Base-by-base conservation (phyloP, 441 rosid genomes). In the Arabidopsis hybrid region DNA sequence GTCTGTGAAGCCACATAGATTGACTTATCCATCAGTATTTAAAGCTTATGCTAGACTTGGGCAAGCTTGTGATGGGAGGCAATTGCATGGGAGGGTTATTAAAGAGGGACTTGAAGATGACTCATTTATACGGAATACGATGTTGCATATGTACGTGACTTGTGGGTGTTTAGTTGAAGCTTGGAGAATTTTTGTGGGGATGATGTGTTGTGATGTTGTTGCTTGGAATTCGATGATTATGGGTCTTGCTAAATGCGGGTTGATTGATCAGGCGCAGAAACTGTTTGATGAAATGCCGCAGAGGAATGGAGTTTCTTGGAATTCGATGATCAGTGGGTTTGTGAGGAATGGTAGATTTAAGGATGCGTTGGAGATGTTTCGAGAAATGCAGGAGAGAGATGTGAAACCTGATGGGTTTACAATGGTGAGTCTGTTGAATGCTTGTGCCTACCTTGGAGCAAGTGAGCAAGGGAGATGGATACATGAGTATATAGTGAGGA, bases 1-100 rank as follows among this genome's bases (percentile, higher is more conserved):
- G 1, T 66, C 71, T 21, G 59, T 81, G 53, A 80, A 83, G 49
- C 99, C 99, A 0, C 86, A 83, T 40, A 82, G 87, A 42, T 78
- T 89, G 53, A 90, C 97, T 53, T 94, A 85, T 65, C 97, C 97
- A 66, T 90, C 97, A 2, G 89, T 92, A 18, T 92, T 94, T 7
- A 90, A 90, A 84, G 91, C 94, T 9, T 92, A 69, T 72, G 72
- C 89, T 60, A 85, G 78, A 38, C 84, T 94, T 39, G 86, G 88
- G 38, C 14, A 71, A 55, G 89, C 87, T 60, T 52, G 11, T 40
- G 71, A 84, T 21, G 97, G 97, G 53, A 79, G 78, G 53, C 90
- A 87, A 75, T 83, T 94, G 55, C 99, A 87, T 51, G 97, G 87
- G 50, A 89, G 90, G 52, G 82, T 90, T 59, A 36, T 88, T 32